phyloP scores from a whole-genome alignment of 169 alveolate species.

The Plasmodium reichenowi region DNA sequence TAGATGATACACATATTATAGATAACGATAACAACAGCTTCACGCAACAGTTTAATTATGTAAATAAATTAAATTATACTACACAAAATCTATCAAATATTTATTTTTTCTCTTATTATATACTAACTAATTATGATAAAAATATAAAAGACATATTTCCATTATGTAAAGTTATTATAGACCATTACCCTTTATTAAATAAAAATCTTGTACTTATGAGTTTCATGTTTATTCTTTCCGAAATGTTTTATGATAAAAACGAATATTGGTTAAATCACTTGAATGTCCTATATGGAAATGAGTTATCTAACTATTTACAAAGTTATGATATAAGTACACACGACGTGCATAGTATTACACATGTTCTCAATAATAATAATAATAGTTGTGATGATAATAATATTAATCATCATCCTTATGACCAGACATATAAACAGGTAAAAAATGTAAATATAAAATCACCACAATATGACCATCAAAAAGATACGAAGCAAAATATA shows the following conservation, averaged over 20 bases:
- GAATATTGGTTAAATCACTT: constrained; percentile 3
- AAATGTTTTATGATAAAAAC: constrained; percentile 12
- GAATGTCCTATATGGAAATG: neutral
- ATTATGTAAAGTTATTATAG: constrained; percentile 23
- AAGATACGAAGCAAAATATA: no score
- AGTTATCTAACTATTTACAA: neutral
- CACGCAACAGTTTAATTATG: neutral
- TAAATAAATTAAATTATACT: neutral
- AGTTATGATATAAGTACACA: neutral
- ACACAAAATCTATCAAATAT: constrained; percentile 21
- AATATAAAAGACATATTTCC: constrained; percentile 1
- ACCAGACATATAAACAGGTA: neutral
- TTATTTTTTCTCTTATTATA: constrained; percentile 42
- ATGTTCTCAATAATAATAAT: neutral
- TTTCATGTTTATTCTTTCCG: constrained; percentile 28
- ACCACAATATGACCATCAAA: no score
- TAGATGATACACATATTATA: neutral
- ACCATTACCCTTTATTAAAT: constrained; percentile 14
- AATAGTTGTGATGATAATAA: no score
- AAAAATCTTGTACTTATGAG: constrained; percentile 40
- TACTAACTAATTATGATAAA: constrained; percentile 14
- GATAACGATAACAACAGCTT: neutral
- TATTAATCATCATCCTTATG: neutral
- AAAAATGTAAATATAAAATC: no score
- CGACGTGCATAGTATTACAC: neutral